These are phyloP conservation scores for Seiridium cupressi DNA, from an alignment of 2,329 filamentous ascomycete genomes.

Conservation along the genomic window DNA sequence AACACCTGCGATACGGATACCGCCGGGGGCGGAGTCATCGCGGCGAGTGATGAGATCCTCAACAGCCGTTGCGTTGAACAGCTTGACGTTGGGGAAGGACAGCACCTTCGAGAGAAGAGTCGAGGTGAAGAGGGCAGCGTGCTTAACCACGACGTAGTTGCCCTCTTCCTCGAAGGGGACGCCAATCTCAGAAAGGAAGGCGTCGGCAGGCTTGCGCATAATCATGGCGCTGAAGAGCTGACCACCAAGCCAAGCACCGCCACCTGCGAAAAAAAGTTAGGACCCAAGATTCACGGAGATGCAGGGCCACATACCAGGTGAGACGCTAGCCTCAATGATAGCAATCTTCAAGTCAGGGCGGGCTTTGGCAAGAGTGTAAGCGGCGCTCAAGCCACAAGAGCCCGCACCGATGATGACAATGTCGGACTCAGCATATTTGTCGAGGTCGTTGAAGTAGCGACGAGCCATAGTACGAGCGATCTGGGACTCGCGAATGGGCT, in stretches of 20 bases:
- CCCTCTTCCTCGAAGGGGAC: conserved; percentile 87
- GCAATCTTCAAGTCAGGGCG: conserved; percentile 90
- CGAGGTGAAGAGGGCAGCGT: conserved; percentile 88
- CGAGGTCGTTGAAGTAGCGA: conserved; percentile 88
- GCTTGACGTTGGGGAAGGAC: conserved; percentile 85
- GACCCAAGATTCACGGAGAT: not conserved
- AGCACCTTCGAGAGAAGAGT: conserved; percentile 83
- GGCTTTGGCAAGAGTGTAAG: conserved; percentile 79
- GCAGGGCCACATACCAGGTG: conserved; percentile 53
- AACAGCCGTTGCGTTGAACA: conserved; percentile 92
- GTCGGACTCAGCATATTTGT: conserved; percentile 87
- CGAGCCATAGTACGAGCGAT: conserved; percentile 92
- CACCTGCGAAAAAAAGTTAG: conserved; percentile 44
- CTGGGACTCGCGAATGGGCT: conserved; percentile 86
- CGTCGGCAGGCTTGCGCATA: conserved; percentile 88
- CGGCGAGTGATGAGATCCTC: conserved; percentile 89
- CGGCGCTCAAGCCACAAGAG: conserved; percentile 81
- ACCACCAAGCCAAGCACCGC: conserved; percentile 88
- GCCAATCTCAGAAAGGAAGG: conserved; percentile 77
- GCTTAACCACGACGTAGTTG: conserved; percentile 88
- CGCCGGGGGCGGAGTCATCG: conserved; percentile 41
- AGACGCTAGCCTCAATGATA: conserved; percentile 84
- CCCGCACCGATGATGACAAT: conserved; percentile 92
- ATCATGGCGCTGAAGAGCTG: conserved; percentile 96
- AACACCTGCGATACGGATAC: conserved; percentile 77